Percentiles rank a stretch among this genome's conserved stretches.
Conservation (phyloP, 345 rosid species). For the Euphorbia tirucalli region DNA sequence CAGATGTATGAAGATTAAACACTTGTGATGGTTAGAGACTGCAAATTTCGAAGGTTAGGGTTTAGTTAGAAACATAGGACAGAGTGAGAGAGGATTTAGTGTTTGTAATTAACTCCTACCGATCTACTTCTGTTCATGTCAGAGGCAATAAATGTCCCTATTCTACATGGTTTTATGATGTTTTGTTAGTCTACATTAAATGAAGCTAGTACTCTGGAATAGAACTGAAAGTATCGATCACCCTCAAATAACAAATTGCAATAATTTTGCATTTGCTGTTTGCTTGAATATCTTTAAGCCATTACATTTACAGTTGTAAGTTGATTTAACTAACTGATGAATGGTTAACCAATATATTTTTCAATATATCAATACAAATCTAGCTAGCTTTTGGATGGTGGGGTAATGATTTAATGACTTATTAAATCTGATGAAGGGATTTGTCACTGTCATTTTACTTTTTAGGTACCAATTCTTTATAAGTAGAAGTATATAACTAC, state of each 20-base stretch:
- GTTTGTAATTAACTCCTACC: neutral
- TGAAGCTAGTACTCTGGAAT: neutral
- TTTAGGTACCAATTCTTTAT: neutral
- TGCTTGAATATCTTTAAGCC: neutral
- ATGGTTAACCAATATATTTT: neutral
- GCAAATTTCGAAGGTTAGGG: no score
- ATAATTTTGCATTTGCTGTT: neutral
- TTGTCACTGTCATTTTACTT: neutral
- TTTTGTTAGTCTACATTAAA: neutral
- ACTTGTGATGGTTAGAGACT: no score
- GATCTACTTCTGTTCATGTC: neutral
- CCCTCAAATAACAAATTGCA: neutral
- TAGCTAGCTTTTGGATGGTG: neutral
- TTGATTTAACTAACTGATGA: neutral
- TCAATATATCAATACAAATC: neutral
- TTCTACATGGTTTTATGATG: neutral
- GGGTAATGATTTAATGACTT: neutral
- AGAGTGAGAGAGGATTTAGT: no score
- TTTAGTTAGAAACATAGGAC: no score
- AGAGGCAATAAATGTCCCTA: neutral
- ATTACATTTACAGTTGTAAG: neutral
- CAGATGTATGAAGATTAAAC: no score
- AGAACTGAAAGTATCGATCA: neutral
- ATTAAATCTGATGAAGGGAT: neutral
- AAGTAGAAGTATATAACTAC: neutral